A percentile compares a stretch with the other conserved stretches of the same genome.
These are phyloP conservation scores for Geotrichum carabidarum DNA, from an alignment of 1,139 yeast genomes.

Conservation along the genomic window DNA sequence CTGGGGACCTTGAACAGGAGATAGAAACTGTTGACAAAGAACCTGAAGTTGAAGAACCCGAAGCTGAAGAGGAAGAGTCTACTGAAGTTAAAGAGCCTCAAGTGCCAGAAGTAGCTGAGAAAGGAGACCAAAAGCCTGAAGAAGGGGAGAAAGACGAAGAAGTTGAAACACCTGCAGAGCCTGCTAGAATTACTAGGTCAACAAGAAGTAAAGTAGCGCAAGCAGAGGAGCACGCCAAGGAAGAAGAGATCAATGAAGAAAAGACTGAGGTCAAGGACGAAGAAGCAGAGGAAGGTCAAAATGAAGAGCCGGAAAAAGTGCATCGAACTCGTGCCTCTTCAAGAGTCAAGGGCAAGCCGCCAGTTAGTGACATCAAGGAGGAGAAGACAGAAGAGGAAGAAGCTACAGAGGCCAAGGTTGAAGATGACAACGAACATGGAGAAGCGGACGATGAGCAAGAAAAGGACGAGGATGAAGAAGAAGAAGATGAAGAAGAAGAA, in stretches of 20 bases:
- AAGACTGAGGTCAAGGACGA: conserved; percentile 7
- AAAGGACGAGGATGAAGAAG: conserved; percentile 2
- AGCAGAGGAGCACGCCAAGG: background rate
- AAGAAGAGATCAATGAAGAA: background rate
- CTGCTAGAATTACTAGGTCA: background rate
- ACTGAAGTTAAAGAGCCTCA: background rate
- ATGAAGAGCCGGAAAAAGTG: background rate
- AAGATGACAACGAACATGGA: background rate
- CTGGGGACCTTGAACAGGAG: conserved; percentile 6
- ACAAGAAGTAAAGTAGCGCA: conserved; percentile 1
- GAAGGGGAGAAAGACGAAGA: conserved; percentile 7
- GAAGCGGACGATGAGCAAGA: conserved; percentile 3
- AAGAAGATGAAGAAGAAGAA: conserved; percentile 6
- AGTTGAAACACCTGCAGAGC: background rate
- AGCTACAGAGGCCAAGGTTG: background rate
- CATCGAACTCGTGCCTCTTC: conserved; percentile 11
- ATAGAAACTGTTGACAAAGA: background rate
- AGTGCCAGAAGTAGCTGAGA: background rate
- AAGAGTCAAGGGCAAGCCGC: conserved; percentile 7
- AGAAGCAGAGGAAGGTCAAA: background rate
- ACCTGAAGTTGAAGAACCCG: conserved; percentile 2
- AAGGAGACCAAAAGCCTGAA: background rate
- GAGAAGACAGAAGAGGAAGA: conserved; percentile 6
- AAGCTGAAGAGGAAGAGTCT: conserved; percentile 3
- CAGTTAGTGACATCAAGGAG: background rate